Conservation (phyloP, 495 filamentous ascomycete genomes). For the Antarctomyces pellizariae region DNA sequence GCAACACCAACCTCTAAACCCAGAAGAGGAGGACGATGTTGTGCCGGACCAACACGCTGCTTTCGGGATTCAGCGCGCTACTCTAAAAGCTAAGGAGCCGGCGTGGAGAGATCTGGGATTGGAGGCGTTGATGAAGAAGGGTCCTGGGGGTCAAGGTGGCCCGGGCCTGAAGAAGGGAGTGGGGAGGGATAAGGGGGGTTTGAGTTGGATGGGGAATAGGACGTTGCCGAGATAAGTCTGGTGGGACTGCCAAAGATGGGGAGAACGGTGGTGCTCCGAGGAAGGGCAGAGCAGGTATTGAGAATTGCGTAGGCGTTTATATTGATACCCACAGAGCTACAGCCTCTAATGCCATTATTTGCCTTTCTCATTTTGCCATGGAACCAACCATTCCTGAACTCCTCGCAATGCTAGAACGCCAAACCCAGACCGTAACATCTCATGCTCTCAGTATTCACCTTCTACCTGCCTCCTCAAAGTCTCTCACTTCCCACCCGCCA, state of each 20-base stretch:
- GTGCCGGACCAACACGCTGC: constrained; percentile 95
- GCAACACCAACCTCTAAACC: constrained; percentile 79
- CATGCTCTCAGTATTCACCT: not conserved
- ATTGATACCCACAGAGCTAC: constrained; percentile 1
- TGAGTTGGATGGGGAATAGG: constrained; percentile 10
- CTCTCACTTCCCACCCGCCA: constrained; percentile 11
- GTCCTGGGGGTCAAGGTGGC: constrained; percentile 23
- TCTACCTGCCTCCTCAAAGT: not conserved
- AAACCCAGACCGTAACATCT: not conserved
- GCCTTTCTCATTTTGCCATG: constrained; percentile 2
- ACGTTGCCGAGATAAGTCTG: constrained; percentile 22
- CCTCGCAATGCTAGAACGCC: constrained; percentile 6
- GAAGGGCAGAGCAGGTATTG: not conserved
- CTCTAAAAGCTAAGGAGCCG: constrained; percentile 40
- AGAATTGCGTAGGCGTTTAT: constrained; percentile 1
- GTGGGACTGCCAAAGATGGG: no score
- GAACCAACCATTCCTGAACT: constrained; percentile 4
- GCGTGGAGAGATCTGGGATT: constrained; percentile 79
- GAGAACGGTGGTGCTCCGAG: not conserved
- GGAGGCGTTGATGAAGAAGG: constrained; percentile 39
- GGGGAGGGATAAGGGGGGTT: constrained; percentile 5
- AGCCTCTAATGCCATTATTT: constrained; percentile 1
- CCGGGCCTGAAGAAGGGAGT: constrained; percentile 8
- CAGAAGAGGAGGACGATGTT: constrained; percentile 94
- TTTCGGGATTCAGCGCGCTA: constrained; percentile 82